Conservation (phyloP, 257 asterid species). For the Paulownia fortunei region DNA sequence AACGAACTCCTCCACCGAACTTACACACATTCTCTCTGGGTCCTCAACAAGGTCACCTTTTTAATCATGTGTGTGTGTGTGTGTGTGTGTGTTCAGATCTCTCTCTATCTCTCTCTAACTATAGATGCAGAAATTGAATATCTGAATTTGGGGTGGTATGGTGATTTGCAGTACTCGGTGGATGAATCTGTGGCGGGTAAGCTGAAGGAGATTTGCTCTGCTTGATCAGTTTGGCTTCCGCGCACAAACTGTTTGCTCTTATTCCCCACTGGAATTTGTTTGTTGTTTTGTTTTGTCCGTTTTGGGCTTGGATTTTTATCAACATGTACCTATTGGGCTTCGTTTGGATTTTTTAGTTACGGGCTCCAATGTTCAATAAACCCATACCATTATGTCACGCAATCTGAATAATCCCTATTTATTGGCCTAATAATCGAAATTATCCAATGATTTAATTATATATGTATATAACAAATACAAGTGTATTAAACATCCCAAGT, state of each 20-base stretch:
- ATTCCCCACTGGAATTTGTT: constrained; percentile 41
- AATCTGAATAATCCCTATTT: too few relatives aligned
- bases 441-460: background rate
- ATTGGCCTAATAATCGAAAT: background rate
- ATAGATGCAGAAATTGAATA: background rate
- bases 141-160: background rate
- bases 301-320: constrained; percentile 17
- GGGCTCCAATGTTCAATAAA: background rate
- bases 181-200: constrained; percentile 73
- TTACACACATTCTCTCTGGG: constrained; percentile 82
- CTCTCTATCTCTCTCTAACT: background rate
- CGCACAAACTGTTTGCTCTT: constrained; percentile 56
- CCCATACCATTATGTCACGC: background rate
- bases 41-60: constrained; percentile 71
- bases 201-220: constrained; percentile 64
- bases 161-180: constrained; percentile 67
- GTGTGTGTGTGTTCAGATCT: background rate
- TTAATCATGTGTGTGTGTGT: background rate
- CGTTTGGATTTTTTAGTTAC: background rate
- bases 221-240: constrained; percentile 41
- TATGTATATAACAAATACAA: background rate
- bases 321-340: constrained; percentile 1
- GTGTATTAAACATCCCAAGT: too few relatives aligned
- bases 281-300: background rate
- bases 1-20: constrained; percentile 76